Conservation (phyloP, 106 monocot species). For the Hemerocallis citrina region DNA sequence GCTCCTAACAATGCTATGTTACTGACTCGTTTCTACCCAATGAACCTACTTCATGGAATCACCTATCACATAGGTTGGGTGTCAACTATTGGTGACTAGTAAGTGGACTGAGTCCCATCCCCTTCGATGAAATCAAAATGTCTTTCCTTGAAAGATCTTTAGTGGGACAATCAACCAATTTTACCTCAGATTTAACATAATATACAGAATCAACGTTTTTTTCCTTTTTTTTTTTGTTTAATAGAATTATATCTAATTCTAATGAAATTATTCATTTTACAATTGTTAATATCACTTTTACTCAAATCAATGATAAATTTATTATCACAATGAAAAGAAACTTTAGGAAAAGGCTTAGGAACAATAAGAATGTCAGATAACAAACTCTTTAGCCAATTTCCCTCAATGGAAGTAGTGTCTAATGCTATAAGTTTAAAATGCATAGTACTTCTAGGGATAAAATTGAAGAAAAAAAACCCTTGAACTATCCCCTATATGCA, state of each 20-base stretch:
- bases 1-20: neutral
- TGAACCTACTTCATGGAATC: constrained; percentile 1
- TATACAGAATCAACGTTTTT: neutral
- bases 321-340: neutral
- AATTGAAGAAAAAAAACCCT: no score
- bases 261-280: neutral
- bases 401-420: neutral
- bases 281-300: neutral
- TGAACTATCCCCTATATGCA: no score
- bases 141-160: neutral
- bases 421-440: neutral
- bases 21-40: neutral
- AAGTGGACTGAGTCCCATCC: neutral
- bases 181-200: neutral
- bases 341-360: neutral
- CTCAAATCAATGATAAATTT: no score
- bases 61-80: neutral
- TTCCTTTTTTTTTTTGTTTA: neutral
- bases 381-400: neutral
- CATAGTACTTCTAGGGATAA: neutral
- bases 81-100: neutral
- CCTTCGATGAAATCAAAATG: no score
- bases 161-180: neutral
- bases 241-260: neutral
- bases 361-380: no score